Base-by-base conservation (phyloP, 1,139 yeast genomes). In the Lodderomyces pseudojiufengensis region DNA sequence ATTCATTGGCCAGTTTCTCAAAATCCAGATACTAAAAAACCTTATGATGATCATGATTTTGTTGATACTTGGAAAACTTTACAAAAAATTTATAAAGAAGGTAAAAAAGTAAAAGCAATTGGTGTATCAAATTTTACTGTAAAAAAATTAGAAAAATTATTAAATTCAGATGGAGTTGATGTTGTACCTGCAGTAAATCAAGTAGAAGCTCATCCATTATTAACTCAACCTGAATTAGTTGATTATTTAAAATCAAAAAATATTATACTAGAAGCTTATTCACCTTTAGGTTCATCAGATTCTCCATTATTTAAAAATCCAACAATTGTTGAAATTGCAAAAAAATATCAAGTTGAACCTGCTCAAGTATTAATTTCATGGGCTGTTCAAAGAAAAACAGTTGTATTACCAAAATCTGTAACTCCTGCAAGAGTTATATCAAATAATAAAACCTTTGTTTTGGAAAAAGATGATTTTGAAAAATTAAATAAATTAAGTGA, bases 1-100 rank as follows among this genome's bases (percentile, higher is more conserved):
- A 74, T 85, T 53, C 97, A 88, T 63, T 87, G 95, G 95, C 96
- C 96, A 3, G 70, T 75, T 36, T 72, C 85, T 1, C 54, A 76
- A 40, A 66, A 71, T 36, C 52, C 57, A 2, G 42, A 37, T 9
- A 43, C 50, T 21, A 43, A 49, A 6, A 29, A 40, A 12, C 40
- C 61, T 59, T 49, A 59, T 59, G 27, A 39, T 1, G 72, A 66
- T 36, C 79, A 84, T 76, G 63, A 69, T 50, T 75, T 70, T 48
- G 58, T 78, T 43, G 78, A 84, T 52, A 79, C 95, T 35, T 86
- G 85, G 78, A 76, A 75, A 55, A 62, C 64, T 39, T 65, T 85
- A 64, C 90, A 86, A 63, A 66, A 74, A 43, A 61, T 84, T 39
- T 58, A 55, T 49, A 67, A 76, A 47, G 57, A 56, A 29, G 61